Evolutionary conservation across 495 filamentous ascomycete genomes (phyloP).

Genomic region (Ramalina intermedia): DNA sequence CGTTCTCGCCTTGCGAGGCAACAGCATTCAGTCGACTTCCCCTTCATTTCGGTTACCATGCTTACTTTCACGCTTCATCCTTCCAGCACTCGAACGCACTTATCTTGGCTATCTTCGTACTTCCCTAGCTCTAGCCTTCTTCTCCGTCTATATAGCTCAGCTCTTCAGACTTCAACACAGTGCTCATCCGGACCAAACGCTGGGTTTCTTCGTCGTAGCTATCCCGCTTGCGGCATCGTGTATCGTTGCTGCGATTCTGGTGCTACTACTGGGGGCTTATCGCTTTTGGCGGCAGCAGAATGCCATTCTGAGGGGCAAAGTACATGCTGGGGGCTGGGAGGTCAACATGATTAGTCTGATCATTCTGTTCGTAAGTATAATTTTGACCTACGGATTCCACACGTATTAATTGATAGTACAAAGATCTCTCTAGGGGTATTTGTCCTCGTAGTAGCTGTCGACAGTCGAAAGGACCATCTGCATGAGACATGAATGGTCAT

Average conservation of each 20-base stretch:
- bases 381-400: background rate
- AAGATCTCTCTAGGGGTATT: conserved; percentile 9
- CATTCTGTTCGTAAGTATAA: conserved; percentile 33
- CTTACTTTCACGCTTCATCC: conserved; percentile 1
- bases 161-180: conserved; percentile 51
- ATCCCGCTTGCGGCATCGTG: conserved; percentile 49
- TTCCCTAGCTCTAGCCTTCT: conserved; percentile 51
- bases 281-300: conserved; percentile 59
- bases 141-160: conserved; percentile 51
- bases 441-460: conserved; percentile 6
- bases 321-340: conserved; percentile 56
- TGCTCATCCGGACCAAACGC: conserved; percentile 19
- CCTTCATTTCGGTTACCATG: background rate
- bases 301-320: conserved; percentile 49
- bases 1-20: too few species aligned
- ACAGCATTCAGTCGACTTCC: background rate
- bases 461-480: background rate
- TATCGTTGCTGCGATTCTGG: conserved; percentile 41
- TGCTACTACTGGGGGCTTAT: conserved; percentile 41
- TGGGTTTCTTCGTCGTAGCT: conserved; percentile 50
- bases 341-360: conserved; percentile 38
- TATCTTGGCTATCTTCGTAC: conserved; percentile 69
- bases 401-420: background rate
- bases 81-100: conserved; percentile 62
- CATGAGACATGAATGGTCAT: background rate